Base-by-base conservation (phyloP, 768 basidiomycete genomes). In the Tremella yokohamensis region DNA sequence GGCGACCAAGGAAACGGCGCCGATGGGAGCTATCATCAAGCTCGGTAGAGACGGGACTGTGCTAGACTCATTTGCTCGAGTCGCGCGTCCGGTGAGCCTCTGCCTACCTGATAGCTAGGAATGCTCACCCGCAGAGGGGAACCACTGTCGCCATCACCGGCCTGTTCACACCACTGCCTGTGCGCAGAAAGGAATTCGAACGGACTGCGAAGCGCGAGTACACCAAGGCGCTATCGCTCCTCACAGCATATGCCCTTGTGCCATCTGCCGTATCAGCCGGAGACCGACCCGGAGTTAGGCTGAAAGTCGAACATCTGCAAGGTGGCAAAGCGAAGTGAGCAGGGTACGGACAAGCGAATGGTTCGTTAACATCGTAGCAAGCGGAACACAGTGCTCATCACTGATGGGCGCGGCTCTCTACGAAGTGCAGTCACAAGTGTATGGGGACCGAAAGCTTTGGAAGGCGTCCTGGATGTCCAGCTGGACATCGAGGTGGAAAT, bases 151-250 rank as follows among this genome's bases (percentile, higher is more conserved):
- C 79, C 0, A 76, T 96, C 1, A 80, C 83, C 0, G 83, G 83
- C 25, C 79, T 94, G 0, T 98, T 98, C 76, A 78, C 80, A 6
- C 83, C 88, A 0, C 81, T 97, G 0, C 90, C 96, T 0, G 96
- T 99, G 6, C 83, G 94, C 3, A 81, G 90, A 6, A 93, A 93
- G 74, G 96, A 98, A 66, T 82, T 97, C 29, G 86, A 90, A 69
- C 80, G 89, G 54, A 92, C 94, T 64, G 80, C 82, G 0, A 97
- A 94, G 73, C 84, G 91, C 40, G 94, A 98, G 66, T 93, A 88
- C 68, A 84, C 79, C 3, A 96, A 96, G 68, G 87, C 88, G 1
- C 72, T 97, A n/a, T 79, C 82, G 6, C 79, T 96, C 15, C 76
- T 98, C 40, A 84, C 86, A 47, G 90, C 89, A 0, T 99, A 98